Percentiles rank a stretch among this genome's conserved stretches.
phyloP scores from a whole-genome alignment of 129 eudicot genomes.

The Mikania micrantha region DNA sequence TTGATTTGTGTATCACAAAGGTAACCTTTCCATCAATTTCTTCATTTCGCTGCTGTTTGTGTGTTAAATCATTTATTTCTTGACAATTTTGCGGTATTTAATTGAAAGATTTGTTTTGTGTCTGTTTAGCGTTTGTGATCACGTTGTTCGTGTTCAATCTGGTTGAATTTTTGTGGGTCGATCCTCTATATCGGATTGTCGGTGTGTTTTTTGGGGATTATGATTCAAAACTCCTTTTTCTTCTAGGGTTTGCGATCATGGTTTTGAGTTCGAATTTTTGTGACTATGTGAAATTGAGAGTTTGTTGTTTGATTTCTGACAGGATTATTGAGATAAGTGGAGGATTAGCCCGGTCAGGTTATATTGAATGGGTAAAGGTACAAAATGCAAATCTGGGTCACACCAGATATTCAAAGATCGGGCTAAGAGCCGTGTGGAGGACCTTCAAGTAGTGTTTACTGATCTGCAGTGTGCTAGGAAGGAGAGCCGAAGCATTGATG shows the following conservation, averaged over 20 bases:
- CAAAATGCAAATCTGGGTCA: conserved; percentile 70
- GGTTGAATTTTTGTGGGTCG: neutral
- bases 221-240: neutral
- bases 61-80: neutral
- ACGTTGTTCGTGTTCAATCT: neutral
- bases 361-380: conserved; percentile 59
- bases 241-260: conserved; percentile 27
- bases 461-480: conserved; percentile 90
- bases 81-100: neutral
- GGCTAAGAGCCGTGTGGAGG: conserved; percentile 91
- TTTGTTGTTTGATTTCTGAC: conserved; percentile 3
- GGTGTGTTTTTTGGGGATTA: neutral
- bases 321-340: conserved; percentile 16
- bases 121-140: neutral
- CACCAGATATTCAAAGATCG: conserved; percentile 84
- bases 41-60: neutral
- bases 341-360: conserved; percentile 7
- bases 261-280: neutral
- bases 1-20: neutral
- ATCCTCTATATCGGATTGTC: neutral
- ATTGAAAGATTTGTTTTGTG: neutral
- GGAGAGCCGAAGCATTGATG: conserved; percentile 82
- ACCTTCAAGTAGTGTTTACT: conserved; percentile 73
- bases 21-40: conserved; percentile 11
- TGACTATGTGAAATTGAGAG: conserved; percentile 8